A percentile compares a stretch with the other conserved stretches of the same genome.
phyloP scores from a whole-genome alignment of 2,329 filamentous ascomycete species.

The Xylaria digitata region DNA sequence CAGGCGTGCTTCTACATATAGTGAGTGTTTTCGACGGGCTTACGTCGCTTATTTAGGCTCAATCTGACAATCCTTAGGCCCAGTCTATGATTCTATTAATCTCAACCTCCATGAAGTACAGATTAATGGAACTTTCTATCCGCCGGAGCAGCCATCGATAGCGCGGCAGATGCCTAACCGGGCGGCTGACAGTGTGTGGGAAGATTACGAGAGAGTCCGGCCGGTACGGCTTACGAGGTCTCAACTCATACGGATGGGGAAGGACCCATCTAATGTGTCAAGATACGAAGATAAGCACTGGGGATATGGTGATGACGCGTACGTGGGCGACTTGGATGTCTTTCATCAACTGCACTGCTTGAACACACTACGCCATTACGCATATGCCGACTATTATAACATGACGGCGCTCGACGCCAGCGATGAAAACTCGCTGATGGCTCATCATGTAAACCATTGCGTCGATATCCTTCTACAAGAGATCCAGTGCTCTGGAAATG shows the following conservation, averaged over 20 bases:
- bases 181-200: conserved; percentile 46
- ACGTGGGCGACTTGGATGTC: conserved; percentile 49
- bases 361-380: conserved; percentile 48
- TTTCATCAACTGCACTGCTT: conserved; percentile 52
- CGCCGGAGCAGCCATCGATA: conserved; percentile 41
- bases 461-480: conserved; percentile 52
- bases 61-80: conserved; percentile 32
- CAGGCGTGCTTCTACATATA: conserved; percentile 19
- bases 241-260: conserved; percentile 48
- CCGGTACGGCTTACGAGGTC: conserved; percentile 46
- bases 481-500: conserved; percentile 51
- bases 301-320: conserved; percentile 50
- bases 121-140: conserved; percentile 47
- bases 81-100: conserved; percentile 41
- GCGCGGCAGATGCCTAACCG: conserved; percentile 48
- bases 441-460: conserved; percentile 52
- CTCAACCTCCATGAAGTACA: conserved; percentile 36
- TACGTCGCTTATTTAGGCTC: background rate
- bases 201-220: conserved; percentile 48
- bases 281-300: conserved; percentile 48
- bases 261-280: conserved; percentile 46
- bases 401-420: conserved; percentile 35
- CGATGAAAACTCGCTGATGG: conserved; percentile 31
- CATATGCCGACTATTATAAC: conserved; percentile 46
- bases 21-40: background rate